Base-by-base conservation (phyloP, 2,329 filamentous ascomycete genomes). In the Trichoderma simmonsii region DNA sequence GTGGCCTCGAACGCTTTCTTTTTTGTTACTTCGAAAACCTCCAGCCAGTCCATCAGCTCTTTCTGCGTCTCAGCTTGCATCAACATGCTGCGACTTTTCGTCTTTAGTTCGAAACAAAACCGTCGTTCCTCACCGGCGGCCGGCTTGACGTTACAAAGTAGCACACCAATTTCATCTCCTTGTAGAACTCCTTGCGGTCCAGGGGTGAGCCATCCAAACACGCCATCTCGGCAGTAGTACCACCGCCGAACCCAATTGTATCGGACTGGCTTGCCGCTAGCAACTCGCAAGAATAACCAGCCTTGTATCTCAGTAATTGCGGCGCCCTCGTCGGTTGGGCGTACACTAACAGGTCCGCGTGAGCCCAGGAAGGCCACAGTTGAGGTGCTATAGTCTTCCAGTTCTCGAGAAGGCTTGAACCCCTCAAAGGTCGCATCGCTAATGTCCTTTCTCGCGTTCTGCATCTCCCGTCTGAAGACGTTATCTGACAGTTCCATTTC, bases 71-170 rank as follows among this genome's bases (percentile, higher is more conserved):
- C 96, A 5, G 95, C 93, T 82, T 99, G 96, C 3, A 99, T 86
- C 72, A 98, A 85, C 74, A 97, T 90, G 64, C 91, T 96, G 74
- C 93, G 93, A 78, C 93, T 97, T 81, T 98, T 99, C 3, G 96
- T 99, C 85, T 98, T 99, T 78, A 99, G 92, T 82, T 99, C 96
- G 77, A 99, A 98, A 80, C 96, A 98, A 82, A 98, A 99, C 18
- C 96, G 89, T 51, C 96, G 90, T 78, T 99, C 96, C 82, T 99
- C 96, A 75, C 93, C 91, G 66, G 97, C 92, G 0, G 95, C 94
- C 21, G 95, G 94, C 77, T 95, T 93, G 63, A 96, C 92, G 77
- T 93, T 97, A 83, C 96, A 99, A 51, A 99, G 89, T 67, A 99
- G 83, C 3, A 99, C 95, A 54, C 96, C 96, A 73, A 97, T 97